Evolutionary conservation across 352 stramenopile species (phyloP).

Genomic region (Pythium utonaiense): DNA sequence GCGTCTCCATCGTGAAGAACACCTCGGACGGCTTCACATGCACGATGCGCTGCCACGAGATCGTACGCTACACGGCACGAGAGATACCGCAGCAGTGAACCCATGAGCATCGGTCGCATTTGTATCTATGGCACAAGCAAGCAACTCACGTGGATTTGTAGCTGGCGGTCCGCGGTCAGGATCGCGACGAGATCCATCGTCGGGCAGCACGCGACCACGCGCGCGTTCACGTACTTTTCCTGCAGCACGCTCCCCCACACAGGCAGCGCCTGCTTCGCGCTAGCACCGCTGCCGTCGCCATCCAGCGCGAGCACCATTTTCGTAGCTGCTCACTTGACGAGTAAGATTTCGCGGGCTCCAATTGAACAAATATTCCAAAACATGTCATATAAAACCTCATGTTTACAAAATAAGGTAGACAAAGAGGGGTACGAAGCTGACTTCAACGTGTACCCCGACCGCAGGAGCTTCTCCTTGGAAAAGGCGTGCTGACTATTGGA

Average conservation of each 20-base stretch:
- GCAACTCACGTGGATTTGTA: conserved; percentile 65
- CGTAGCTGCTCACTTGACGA: neutral
- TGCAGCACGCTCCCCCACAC: conserved; percentile 64
- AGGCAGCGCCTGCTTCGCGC: neutral
- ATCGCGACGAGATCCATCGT: conserved; percentile 80
- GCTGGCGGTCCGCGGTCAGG: conserved; percentile 59
- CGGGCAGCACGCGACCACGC: conserved; percentile 51
- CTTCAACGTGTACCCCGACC: neutral
- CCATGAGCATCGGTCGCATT: neutral
- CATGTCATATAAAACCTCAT: neutral
- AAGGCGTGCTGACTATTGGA: no score
- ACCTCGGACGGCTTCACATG: conserved; percentile 66
- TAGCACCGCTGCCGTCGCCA: neutral
- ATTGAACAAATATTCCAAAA: neutral
- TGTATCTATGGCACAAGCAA: neutral
- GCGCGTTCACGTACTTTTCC: conserved; percentile 60
- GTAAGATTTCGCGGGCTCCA: conserved; percentile 1
- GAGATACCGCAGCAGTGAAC: neutral
- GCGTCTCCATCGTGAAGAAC: conserved; percentile 40
- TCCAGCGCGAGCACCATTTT: neutral
- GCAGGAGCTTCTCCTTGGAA: no score
- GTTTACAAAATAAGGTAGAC: neutral
- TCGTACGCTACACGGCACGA: conserved; percentile 46
- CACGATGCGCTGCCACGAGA: conserved; percentile 73
- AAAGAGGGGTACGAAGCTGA: neutral